Evolutionary conservation across 1,139 yeast species (phyloP).

Genomic region (Candida sp.): DNA sequence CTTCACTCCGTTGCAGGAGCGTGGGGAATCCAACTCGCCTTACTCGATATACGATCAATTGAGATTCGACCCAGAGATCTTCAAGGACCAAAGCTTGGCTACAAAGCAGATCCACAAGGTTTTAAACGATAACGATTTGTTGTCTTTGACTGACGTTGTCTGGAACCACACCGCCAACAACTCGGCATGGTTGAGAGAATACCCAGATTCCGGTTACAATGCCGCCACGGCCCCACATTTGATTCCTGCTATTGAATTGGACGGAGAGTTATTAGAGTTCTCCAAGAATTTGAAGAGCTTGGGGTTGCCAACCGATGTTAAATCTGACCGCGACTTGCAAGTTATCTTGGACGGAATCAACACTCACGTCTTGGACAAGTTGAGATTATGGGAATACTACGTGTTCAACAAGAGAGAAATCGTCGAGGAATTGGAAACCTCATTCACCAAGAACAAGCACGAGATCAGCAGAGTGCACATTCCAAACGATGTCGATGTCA

Average conservation of each 20-base stretch:
- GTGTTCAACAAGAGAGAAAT: constrained; percentile 59
- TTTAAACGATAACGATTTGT: constrained; percentile 60
- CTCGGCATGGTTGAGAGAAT: constrained; percentile 81
- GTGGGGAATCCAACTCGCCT: constrained; percentile 93
- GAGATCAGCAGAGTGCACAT: constrained; percentile 29
- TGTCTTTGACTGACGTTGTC: constrained; percentile 90
- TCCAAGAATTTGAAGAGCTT: constrained; percentile 55
- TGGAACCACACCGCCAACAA: constrained; percentile 95
- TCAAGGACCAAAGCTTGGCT: constrained; percentile 46
- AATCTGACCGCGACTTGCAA: constrained; percentile 55
- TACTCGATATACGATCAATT: constrained; percentile 91
- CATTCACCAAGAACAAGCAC: constrained; percentile 37
- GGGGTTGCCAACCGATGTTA: constrained; percentile 64
- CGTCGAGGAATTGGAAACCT: constrained; percentile 34
- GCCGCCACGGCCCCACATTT: constrained; percentile 89
- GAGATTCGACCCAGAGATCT: constrained; percentile 68
- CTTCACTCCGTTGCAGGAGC: constrained; percentile 88
- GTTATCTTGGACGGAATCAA: constrained; percentile 68
- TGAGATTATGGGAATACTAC: constrained; percentile 89
- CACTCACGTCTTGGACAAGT: constrained; percentile 63
- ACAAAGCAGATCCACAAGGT: constrained; percentile 32
- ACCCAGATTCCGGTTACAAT: constrained; percentile 93
- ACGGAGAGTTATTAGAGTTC: constrained; percentile 65
- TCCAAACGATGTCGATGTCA: constrained; percentile 33
- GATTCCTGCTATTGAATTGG: constrained; percentile 83